Base-by-base conservation (phyloP, 2,329 filamentous ascomycete genomes). In the Verticillium nonalfalfae region DNA sequence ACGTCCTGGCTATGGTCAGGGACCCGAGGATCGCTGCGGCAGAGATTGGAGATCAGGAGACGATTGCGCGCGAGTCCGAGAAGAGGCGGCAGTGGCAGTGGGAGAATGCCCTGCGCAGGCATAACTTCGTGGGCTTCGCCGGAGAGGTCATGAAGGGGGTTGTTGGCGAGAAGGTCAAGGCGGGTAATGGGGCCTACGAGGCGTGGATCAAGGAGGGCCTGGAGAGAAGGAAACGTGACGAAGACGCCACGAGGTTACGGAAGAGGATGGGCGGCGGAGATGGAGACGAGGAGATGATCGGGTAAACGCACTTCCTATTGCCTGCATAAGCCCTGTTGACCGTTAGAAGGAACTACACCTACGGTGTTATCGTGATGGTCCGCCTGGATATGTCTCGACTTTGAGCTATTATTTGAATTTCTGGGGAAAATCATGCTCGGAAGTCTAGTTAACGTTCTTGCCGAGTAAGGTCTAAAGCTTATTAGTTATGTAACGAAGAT, bases 121-220 rank as follows among this genome's bases (percentile, higher is more conserved):
- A 97, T 75, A 99, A 99, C 76, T 99, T 99, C 78, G 91, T 99
- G 0, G 94, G 93, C 0, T 97, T 99, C 70, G 90, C 94, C 3
- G 93, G 91, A 13, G 93, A 97, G 79, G 81, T 97, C 63, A 78
- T 97, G 68, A 96, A 95, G 80, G 90, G 87, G 1, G 94, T 97
- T 4, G 90, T 92, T n/a, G 81, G 77, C 66, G 74, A 78, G 64
- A 97, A 96, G 80, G 72, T 96, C 50, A 79, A 81, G 63, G 82
- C 89, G 65, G 77, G 83, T 2, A 79, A 84, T 2, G 83, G 79
- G 13, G 86, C 81, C 13, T 95, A 94, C 73, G 82, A 88, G 1
- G 78, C 79, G 68, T 96, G 91, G 91, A 77, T 95, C 15, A 84
- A 85, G 60, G 86, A 90, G 61, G 86, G 86, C 15, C 82, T 88